These are phyloP conservation scores for Dianthus caryophyllus DNA, from an alignment of 148 eudicot genomes.

Conservation along the genomic window DNA sequence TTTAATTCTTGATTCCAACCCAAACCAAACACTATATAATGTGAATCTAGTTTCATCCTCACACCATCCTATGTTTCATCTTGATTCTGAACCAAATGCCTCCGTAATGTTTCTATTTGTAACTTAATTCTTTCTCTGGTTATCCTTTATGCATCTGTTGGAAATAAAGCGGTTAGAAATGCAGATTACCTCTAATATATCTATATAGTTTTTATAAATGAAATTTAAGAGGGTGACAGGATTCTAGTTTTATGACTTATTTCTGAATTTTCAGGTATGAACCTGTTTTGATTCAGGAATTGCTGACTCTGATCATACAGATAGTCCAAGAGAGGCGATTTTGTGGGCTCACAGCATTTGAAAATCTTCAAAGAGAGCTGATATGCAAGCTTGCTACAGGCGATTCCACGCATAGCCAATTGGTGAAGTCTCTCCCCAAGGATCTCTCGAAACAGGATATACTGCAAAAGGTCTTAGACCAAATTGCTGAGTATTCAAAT, in stretches of 20 bases:
- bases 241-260: slow-evolving; percentile 4
- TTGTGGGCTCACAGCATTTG: slow-evolving; percentile 63
- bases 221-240: background rate
- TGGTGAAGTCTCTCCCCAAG: slow-evolving; percentile 78
- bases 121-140: background rate
- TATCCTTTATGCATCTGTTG: background rate
- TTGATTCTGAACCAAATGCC: background rate
- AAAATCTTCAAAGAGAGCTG: slow-evolving; percentile 80
- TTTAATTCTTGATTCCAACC: no score
- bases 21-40: no score
- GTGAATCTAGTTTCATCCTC: no score
- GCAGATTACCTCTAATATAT: no score
- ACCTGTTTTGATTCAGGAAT: slow-evolving; percentile 71
- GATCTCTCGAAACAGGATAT: slow-evolving; percentile 62
- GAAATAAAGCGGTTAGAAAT: background rate
- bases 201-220: background rate
- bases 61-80: no score
- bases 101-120: background rate
- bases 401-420: slow-evolving; percentile 87
- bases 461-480: slow-evolving; percentile 73
- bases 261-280: slow-evolving; percentile 63
- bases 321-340: slow-evolving; percentile 89
- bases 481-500: slow-evolving; percentile 67
- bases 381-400: slow-evolving; percentile 82
- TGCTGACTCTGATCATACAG: slow-evolving; percentile 80